Conservation (phyloP, 2,329 filamentous ascomycete genomes). For the Hypomyces perniciosus region DNA sequence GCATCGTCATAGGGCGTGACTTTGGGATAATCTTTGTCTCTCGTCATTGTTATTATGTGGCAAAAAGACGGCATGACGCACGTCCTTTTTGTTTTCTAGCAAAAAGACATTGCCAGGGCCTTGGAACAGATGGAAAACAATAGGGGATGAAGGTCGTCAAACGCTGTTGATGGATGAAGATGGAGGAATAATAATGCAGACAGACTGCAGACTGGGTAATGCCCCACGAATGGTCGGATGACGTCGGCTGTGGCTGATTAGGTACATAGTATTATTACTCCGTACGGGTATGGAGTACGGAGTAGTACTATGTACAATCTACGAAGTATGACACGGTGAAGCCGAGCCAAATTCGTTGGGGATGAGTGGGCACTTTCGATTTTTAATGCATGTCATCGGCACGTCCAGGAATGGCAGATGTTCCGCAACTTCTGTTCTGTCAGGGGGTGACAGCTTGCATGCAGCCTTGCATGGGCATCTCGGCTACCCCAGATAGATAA, state of each 20-base stretch:
- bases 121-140: no score
- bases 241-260: slow-evolving; percentile 20
- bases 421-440: not conserved
- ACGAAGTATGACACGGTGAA: not conserved
- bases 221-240: slow-evolving; percentile 14
- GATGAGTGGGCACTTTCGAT: slow-evolving; percentile 2
- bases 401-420: not conserved
- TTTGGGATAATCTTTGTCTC: slow-evolving; percentile 1
- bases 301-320: no score
- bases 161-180: no score
- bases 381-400: not conserved
- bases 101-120: no score
- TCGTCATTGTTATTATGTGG: not conserved
- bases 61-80: no score
- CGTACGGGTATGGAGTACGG: no score
- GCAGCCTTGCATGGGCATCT: no score
- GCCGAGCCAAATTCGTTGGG: slow-evolving; percentile 7
- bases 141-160: no score
- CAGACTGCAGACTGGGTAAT: no score
- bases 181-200: no score
- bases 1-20: slow-evolving; percentile 12
- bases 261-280: not conserved
- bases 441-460: no score
- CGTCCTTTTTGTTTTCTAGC: no score
- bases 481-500: not conserved